Evolutionary conservation across 1,284 basidiomycete genomes (phyloP).

Genomic region (Pseudozyma thailandica): DNA sequence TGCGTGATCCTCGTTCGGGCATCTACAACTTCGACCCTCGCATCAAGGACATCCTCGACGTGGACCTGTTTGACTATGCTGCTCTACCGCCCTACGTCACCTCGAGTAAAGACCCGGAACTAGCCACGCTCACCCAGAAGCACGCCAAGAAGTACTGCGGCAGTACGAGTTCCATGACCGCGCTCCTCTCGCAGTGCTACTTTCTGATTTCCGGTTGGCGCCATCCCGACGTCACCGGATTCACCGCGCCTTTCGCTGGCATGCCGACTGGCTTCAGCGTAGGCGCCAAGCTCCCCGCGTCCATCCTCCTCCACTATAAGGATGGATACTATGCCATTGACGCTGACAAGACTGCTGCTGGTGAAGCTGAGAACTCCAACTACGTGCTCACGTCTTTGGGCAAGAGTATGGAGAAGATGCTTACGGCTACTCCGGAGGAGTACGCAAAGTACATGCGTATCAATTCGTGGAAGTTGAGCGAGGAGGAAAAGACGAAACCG

Average conservation of each 20-base stretch:
- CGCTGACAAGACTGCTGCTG: conserved; percentile 72
- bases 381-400: conserved; percentile 73
- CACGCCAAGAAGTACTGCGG: conserved; percentile 79
- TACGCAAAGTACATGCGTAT: conserved; percentile 76
- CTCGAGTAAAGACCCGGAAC: conserved; percentile 81
- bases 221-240: conserved; percentile 61
- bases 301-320: conserved; percentile 75
- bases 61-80: conserved; percentile 90
- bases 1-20: conserved; percentile 84
- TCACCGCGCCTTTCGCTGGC: conserved; percentile 71
- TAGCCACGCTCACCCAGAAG: conserved; percentile 75
- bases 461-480: conserved; percentile 61
- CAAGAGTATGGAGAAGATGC: conserved; percentile 85
- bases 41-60: conserved; percentile 78
- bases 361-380: conserved; percentile 61
- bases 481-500: conserved; percentile 69
- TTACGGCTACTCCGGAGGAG: conserved; percentile 77
- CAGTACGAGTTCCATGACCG: conserved; percentile 90
- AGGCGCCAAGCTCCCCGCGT: conserved; percentile 82
- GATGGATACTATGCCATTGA: conserved; percentile 79
- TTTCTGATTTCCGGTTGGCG: conserved; percentile 71
- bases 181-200: conserved; percentile 86
- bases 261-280: conserved; percentile 79
- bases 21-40: conserved; percentile 86
- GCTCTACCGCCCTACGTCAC: conserved; percentile 80